Percentiles rank a stretch among this genome's conserved stretches.
Evolutionary conservation across 805 yeast genomes (phyloP).

Genomic region (Candida yuanshanica): DNA sequence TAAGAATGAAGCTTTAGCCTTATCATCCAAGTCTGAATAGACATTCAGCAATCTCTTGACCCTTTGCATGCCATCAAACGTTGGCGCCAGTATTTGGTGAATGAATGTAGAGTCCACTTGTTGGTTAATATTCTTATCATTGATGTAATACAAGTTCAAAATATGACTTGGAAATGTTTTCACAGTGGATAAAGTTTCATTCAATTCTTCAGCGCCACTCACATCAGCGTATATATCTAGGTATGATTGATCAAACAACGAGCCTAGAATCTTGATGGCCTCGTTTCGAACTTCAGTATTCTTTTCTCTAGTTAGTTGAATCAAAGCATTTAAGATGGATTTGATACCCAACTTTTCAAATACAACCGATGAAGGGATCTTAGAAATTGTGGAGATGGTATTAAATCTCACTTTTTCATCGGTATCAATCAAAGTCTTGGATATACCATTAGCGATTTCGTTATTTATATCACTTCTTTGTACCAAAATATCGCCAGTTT

Average conservation of each 20-base stretch:
- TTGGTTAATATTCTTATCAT: conserved; percentile 60
- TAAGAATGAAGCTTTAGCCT: conserved; percentile 55
- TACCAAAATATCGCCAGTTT: conserved; percentile 42
- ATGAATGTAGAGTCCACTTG: conserved; percentile 56
- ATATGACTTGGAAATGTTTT: conserved; percentile 57
- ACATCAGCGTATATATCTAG: conserved; percentile 18
- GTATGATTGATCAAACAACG: conserved; percentile 46
- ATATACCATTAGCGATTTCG: conserved; percentile 52
- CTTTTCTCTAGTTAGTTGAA: conserved; percentile 68
- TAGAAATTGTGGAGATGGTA: conserved; percentile 48
- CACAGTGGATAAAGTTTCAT: conserved; percentile 25
- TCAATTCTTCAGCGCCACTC: conserved; percentile 12
- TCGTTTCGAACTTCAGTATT: conserved; percentile 56
- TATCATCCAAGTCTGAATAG: conserved; percentile 43
- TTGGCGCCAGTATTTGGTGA: conserved; percentile 57
- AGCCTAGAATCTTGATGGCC: conserved; percentile 49
- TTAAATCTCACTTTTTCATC: conserved; percentile 67
- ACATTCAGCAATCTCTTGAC: conserved; percentile 49
- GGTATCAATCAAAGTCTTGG: conserved; percentile 66
- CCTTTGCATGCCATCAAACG: conserved; percentile 38
- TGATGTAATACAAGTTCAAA: conserved; percentile 64
- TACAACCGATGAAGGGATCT: conserved; percentile 41
- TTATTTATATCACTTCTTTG: conserved; percentile 39
- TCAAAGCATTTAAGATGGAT: conserved; percentile 46
- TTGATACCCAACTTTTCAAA: conserved; percentile 41